Evolutionary conservation across 768 basidiomycete species (phyloP), one percentile per base, ranked within the genome.

Genomic region (Auricularia cornea): DNA sequence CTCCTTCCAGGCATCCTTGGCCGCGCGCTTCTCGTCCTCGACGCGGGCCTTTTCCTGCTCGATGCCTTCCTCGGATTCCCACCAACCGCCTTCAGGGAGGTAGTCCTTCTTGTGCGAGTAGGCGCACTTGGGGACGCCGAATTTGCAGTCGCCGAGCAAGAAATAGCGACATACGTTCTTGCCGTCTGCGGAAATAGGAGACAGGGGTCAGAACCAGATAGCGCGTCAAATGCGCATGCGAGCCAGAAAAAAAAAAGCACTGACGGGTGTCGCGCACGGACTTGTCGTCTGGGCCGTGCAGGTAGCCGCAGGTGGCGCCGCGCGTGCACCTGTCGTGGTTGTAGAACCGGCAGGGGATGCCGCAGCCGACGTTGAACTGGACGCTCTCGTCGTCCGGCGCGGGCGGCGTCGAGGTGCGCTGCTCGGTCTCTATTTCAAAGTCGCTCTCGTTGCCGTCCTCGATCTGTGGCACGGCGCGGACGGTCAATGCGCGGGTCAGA

Each of bases 201-300:
- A n/a, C 28, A 52, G 51, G 20, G 51, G 51, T 52, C 51, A 52
- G 20, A 28, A n/a, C 51, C 8, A 52, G 20, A 52, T 52, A n/a
- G n/a, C 51, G 51, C 28, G 20, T n/a, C 51, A 52, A 28, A 8
- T 8, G 20, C 51, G 10, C 12, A n/a, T 8, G 51, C 12, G 12
- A n/a, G 35, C 35, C 8, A 38, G 16, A 38, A 35, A 35, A 35
- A 2, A 35, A 38, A 38, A 38, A 1, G 3, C 5, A 75, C 83
- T 64, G 63, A 85, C 85, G 84, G 70, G 14, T 79, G 65, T 86
- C 81, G 23, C 83, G 75, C 16, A 83, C 76, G 64, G 84, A 85
- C 69, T 79, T 81, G 48, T 76, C 68, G 64, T 85, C 83, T 0
- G 84, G 83, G 0, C 82, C 80, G 68, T 86, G 84, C 23, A 78